A percentile compares a stretch with the other conserved stretches of the same genome.
These are phyloP conservation scores for Physocladia obscura DNA, from an alignment of 192 early-diverging fungal species.

Conservation along the genomic window DNA sequence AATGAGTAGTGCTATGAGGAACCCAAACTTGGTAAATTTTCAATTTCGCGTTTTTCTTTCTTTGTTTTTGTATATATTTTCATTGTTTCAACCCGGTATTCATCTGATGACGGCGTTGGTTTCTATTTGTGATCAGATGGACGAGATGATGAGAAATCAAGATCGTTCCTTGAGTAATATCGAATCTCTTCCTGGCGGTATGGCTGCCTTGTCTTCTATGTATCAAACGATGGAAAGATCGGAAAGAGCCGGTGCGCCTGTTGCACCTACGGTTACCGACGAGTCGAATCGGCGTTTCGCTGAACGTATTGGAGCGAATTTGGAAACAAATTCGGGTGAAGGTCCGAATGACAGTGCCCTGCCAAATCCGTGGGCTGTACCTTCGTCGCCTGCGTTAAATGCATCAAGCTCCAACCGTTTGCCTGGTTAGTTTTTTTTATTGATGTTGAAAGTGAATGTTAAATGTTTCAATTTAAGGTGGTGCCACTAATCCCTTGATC, in stretches of 20 bases:
- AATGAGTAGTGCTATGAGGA: conserved; percentile 22
- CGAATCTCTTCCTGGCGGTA: conserved; percentile 30
- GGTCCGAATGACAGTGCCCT: conserved; percentile 18
- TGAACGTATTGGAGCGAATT: conserved; percentile 27
- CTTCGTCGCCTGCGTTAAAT: too few species aligned
- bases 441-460: too few species aligned
- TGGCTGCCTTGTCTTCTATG: conserved; percentile 30
- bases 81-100: too few species aligned
- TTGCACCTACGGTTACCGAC: conserved; percentile 17
- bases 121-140: conserved; percentile 28
- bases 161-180: conserved; percentile 33
- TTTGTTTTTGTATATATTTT: background rate
- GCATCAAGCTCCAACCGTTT: too few species aligned
- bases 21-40: conserved; percentile 19
- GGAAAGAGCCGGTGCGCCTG: conserved; percentile 10
- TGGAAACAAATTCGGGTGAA: background rate
- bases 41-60: background rate
- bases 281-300: conserved; percentile 36
- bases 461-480: too few species aligned
- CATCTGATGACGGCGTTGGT: background rate
- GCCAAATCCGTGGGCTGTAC: conserved; percentile 37
- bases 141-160: conserved; percentile 38
- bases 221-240: conserved; percentile 30
- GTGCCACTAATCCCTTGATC: too few species aligned
- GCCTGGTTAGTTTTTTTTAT: too few species aligned